A percentile compares a stretch with the other conserved stretches of the same genome.
phyloP scores from a whole-genome alignment of 23 red algal genomes.

The Pyropia yezoensis region DNA sequence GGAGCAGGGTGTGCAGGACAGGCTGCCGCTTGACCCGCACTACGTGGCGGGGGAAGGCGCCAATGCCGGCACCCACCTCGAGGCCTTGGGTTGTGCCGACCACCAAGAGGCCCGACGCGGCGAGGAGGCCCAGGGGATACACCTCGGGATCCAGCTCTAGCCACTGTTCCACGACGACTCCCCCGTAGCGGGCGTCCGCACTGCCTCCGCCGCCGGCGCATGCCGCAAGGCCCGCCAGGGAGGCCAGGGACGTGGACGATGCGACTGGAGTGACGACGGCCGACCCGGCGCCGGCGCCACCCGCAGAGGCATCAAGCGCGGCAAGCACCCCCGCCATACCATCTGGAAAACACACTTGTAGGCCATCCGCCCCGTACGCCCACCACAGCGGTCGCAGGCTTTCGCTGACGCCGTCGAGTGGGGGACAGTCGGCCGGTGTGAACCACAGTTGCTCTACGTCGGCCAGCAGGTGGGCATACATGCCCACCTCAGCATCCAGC shows the following conservation, averaged over 20 bases:
- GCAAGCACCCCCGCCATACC: constrained; percentile 5
- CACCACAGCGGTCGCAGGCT: constrained; percentile 47
- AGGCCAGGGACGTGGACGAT: no score
- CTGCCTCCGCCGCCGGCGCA: neutral
- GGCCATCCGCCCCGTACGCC: constrained; percentile 81
- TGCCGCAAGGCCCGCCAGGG: no score
- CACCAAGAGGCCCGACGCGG: constrained; percentile 49
- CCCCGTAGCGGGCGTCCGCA: neutral
- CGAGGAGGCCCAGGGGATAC: constrained; percentile 60
- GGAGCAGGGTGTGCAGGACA: constrained; percentile 70
- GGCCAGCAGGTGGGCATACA: constrained; percentile 54
- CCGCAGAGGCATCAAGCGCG: neutral
- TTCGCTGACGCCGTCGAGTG: constrained; percentile 41
- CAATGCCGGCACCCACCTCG: constrained; percentile 17
- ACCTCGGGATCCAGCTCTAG: constrained; percentile 88
- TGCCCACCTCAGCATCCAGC: constrained; percentile 56
- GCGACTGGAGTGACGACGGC: no score
- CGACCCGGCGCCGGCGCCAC: neutral
- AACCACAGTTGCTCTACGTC: constrained; percentile 85
- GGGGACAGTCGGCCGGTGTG: constrained; percentile 36
- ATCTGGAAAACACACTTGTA: constrained; percentile 67
- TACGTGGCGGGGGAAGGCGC: constrained; percentile 16
- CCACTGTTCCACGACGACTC: constrained; percentile 66
- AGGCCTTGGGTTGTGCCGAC: constrained; percentile 50
- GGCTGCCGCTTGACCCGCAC: constrained; percentile 73